A percentile compares a stretch with the other conserved stretches of the same genome.
phyloP scores from a whole-genome alignment of 768 basidiomycete species.

The Leccinum subgranulosum region DNA sequence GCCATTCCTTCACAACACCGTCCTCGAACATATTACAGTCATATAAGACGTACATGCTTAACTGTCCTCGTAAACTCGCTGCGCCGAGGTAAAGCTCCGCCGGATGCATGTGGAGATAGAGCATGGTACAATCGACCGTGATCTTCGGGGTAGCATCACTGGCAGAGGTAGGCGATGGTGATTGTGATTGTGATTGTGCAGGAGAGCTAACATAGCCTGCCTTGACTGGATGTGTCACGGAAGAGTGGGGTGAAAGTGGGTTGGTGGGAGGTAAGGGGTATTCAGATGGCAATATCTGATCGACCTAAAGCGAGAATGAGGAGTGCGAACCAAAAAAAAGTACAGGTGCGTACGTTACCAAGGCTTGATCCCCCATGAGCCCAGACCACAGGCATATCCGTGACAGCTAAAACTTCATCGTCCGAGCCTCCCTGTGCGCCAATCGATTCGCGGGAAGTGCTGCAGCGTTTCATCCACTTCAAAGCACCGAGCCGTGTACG shows the following conservation, averaged over 20 bases:
- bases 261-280: constrained; percentile 31
- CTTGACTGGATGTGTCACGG: constrained; percentile 11
- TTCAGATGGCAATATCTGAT: constrained; percentile 32
- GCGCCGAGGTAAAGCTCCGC: constrained; percentile 45
- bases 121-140: constrained; percentile 2
- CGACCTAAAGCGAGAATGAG: constrained; percentile 26
- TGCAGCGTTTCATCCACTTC: constrained; percentile 22
- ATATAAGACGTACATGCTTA: constrained; percentile 36
- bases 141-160: constrained; percentile 7
- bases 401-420: constrained; percentile 3
- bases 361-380: constrained; percentile 21
- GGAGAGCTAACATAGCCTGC: constrained; percentile 6
- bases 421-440: constrained; percentile 13
- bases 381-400: constrained; percentile 5
- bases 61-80: constrained; percentile 27
- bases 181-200: not conserved
- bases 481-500: constrained; percentile 14
- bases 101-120: constrained; percentile 41
- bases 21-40: constrained; percentile 48
- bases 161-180: not conserved
- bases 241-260: constrained; percentile 23
- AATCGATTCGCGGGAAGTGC: not conserved
- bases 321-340: constrained; percentile 1
- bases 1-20: constrained; percentile 42
- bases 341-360: constrained; percentile 28